phyloP scores from a whole-genome alignment of 2,329 filamentous ascomycete genomes.

The Fusarium denticulatum region DNA sequence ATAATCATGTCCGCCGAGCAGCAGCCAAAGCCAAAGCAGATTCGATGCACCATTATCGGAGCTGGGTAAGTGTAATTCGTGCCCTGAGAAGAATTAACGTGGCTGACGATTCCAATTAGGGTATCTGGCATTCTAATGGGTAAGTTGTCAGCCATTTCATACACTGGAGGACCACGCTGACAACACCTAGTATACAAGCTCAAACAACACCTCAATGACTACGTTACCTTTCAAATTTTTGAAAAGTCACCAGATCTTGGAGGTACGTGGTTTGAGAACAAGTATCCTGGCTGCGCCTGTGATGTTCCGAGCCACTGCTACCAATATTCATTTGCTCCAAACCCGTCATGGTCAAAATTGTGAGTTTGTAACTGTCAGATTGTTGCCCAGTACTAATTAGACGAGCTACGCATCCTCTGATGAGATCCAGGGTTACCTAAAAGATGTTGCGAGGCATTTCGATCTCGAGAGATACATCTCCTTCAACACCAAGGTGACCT shows the following conservation, averaged over 20 bases:
- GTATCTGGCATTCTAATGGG: not conserved
- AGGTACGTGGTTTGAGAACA: slow-evolving; percentile 69
- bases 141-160: not conserved
- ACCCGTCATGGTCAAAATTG: slow-evolving; percentile 62
- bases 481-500: slow-evolving; percentile 40
- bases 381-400: accelerated
- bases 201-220: slow-evolving; percentile 19
- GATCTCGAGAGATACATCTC: slow-evolving; percentile 52
- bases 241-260: slow-evolving; percentile 66
- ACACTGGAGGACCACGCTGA: accelerated
- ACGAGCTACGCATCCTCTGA: slow-evolving; percentile 57
- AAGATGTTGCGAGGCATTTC: slow-evolving; percentile 55
- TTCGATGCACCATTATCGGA: not conserved
- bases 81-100: accelerated
- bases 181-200: slow-evolving; percentile 43
- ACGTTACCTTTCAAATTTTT: slow-evolving; percentile 51
- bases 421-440: slow-evolving; percentile 68
- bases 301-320: slow-evolving; percentile 64
- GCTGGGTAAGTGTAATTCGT: not conserved
- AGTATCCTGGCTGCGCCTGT: slow-evolving; percentile 62
- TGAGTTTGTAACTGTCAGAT: accelerated
- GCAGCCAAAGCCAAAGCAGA: not conserved
- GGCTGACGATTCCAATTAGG: accelerated
- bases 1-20: not conserved
- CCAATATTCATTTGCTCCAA: slow-evolving; percentile 58